phyloP scores from a whole-genome alignment of 495 filamentous ascomycete species.

The Daldinia loculata region DNA sequence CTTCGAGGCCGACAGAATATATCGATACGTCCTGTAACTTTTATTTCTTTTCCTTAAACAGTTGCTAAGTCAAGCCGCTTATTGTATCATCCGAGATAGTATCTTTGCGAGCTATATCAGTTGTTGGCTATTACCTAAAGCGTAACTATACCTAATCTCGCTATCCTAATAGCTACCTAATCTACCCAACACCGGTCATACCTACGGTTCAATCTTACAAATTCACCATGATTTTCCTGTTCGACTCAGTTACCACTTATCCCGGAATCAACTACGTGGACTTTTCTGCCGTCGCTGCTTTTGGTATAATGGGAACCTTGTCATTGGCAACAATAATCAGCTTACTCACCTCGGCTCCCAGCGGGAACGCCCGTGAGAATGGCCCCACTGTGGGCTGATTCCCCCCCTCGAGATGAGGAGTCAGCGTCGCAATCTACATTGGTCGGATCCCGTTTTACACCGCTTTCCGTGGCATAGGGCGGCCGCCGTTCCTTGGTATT shows the following conservation, averaged over 20 bases:
- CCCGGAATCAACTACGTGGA: neutral
- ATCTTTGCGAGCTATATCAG: neutral
- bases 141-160: neutral
- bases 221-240: neutral
- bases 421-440: neutral
- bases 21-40: neutral
- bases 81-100: neutral
- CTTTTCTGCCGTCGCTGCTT: neutral
- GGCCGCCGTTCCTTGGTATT: conserved; percentile 1
- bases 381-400: neutral
- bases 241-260: neutral
- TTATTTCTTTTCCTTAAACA: neutral
- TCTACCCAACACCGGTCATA: neutral
- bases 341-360: neutral
- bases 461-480: conserved; percentile 1
- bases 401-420: neutral
- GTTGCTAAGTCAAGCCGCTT: neutral
- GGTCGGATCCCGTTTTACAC: neutral
- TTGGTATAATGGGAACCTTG: neutral
- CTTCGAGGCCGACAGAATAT: neutral
- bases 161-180: neutral
- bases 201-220: neutral
- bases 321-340: neutral
- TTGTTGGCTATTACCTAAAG: neutral
- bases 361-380: neutral